These are phyloP conservation scores for Microbotryum scabiosae DNA, from an alignment of 1,284 basidiomycete genomes.

Conservation along the genomic window DNA sequence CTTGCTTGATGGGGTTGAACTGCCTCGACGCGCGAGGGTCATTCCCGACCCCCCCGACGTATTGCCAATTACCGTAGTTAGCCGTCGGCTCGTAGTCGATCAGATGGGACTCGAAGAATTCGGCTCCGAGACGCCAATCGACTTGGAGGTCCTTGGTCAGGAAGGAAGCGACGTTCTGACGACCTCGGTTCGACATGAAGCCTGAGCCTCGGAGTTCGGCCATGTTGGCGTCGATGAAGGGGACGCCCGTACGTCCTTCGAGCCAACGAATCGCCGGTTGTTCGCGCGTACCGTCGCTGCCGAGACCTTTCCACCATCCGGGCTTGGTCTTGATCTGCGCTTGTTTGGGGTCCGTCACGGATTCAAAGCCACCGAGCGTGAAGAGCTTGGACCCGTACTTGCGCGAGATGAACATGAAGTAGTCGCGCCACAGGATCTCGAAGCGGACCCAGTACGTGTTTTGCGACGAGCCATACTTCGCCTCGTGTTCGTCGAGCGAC, in stretches of 20 bases:
- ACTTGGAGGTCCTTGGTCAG: constrained; percentile 47
- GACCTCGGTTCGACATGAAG: constrained; percentile 49
- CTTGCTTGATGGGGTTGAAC: constrained; percentile 53
- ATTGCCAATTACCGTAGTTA: constrained; percentile 47
- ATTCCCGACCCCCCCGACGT: constrained; percentile 49
- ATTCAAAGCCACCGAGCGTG: constrained; percentile 44
- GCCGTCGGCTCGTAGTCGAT: constrained; percentile 43
- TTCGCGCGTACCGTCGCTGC: constrained; percentile 15
- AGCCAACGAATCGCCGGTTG: constrained; percentile 43
- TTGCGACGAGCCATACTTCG: constrained; percentile 39
- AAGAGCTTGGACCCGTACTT: constrained; percentile 43
- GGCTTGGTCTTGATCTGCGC: constrained; percentile 36
- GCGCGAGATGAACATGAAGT: constrained; percentile 43
- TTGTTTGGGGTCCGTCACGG: constrained; percentile 42
- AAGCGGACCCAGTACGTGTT: constrained; percentile 47
- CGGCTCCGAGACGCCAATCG: constrained; percentile 52
- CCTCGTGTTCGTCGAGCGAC: constrained; percentile 40
- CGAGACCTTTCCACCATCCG: constrained; percentile 34
- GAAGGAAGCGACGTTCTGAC: constrained; percentile 53
- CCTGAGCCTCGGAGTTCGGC: constrained; percentile 46
- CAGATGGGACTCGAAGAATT: constrained; percentile 48
- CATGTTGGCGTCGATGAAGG: constrained; percentile 52
- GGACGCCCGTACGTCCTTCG: constrained; percentile 48
- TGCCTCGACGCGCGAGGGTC: constrained; percentile 49
- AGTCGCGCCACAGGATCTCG: constrained; percentile 51